phyloP scores from a whole-genome alignment of 2,329 filamentous ascomycete species.

The Fusarium multiceps region DNA sequence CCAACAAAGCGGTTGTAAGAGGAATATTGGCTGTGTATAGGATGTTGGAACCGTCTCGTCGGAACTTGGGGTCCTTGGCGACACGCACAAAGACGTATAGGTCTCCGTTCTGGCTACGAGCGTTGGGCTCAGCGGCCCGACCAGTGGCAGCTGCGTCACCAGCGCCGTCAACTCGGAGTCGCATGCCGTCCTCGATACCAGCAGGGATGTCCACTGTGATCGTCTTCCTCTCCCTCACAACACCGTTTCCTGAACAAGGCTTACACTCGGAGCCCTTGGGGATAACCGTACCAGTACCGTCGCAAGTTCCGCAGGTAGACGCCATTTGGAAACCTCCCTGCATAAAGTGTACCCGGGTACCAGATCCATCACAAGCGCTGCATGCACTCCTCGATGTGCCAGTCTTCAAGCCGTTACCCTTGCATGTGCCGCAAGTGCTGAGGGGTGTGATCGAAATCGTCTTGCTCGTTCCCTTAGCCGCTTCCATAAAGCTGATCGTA shows the following conservation, averaged over 20 bases:
- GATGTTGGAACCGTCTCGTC: conserved; percentile 86
- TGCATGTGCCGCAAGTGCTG: conserved; percentile 83
- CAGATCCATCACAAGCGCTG: conserved; percentile 84
- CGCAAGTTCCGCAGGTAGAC: conserved; percentile 84
- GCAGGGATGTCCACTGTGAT: conserved; percentile 92
- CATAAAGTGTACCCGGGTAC: conserved; percentile 88
- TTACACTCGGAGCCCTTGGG: conserved; percentile 85
- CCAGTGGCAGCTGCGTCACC: conserved; percentile 88
- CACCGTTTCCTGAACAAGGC: conserved; percentile 84
- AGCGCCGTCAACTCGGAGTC: conserved; percentile 83
- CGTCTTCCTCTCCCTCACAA: conserved; percentile 83
- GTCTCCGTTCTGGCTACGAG: conserved; percentile 80
- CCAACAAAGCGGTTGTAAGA: conserved; percentile 90
- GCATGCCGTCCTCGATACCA: conserved; percentile 97
- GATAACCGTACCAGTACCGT: conserved; percentile 79
- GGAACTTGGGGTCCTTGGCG: conserved; percentile 90
- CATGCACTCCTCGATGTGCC: conserved; percentile 80
- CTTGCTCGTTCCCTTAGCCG: conserved; percentile 89
- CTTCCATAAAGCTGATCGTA: conserved; percentile 94
- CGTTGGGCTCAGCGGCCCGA: conserved; percentile 69
- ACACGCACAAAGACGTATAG: conserved; percentile 92
- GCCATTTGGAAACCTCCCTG: conserved; percentile 96
- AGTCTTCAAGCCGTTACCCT: conserved; percentile 84
- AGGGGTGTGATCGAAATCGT: conserved; percentile 88
- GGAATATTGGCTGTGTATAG: conserved; percentile 92